Evolutionary conservation across 768 basidiomycete species (phyloP), one percentile per base, ranked within the genome.

Genomic region (Punctularia strigosozonata): DNA sequence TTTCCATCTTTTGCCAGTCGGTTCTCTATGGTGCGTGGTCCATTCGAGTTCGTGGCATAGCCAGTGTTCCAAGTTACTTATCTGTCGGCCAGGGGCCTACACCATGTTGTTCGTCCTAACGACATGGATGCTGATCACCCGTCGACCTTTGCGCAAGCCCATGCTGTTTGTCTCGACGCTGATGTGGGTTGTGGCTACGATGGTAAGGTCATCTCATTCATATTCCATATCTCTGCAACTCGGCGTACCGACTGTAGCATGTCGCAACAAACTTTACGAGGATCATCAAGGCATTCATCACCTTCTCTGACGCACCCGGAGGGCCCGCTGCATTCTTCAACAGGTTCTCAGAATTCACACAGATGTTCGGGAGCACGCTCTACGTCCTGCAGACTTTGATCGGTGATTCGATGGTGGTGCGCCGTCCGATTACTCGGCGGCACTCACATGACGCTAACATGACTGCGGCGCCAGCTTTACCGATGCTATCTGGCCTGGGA

Each of bases 341-440:
- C 32, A 39, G 51, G 28, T 49, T 63, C 17, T 57, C 58, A 4
- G 51, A 57, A 19, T 59, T 58, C 34, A 59, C 60, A 6, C 58
- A 64, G 31, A 45, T 61, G 12, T 59, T 64, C 40, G 60, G 57
- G 25, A 63, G 58, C 37, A 50, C 61, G 8, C 48, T 63, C 24
- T 64, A 62, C 43, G 46, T 58, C 18, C 44, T 50, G 1, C 64
- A 64, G 44, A 64, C 62, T 4, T 45, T 65, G 20, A 47, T 63
- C 1, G 64, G 62, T 14, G 64, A 65, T 40, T 49, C 51, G 15
- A 56, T 63, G 19, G 55, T 59, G 43, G 60, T 62, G 41, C 10
- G 56, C 50, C 7, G 26, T n/a, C n/a, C n/a, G n/a, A n/a, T n/a
- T n/a, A 21, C 18, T 10, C 33, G 8, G 18, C 20, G 10, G 12